phyloP scores from a whole-genome alignment of 2,329 filamentous ascomycete genomes.

The Fusarium drepaniforme region DNA sequence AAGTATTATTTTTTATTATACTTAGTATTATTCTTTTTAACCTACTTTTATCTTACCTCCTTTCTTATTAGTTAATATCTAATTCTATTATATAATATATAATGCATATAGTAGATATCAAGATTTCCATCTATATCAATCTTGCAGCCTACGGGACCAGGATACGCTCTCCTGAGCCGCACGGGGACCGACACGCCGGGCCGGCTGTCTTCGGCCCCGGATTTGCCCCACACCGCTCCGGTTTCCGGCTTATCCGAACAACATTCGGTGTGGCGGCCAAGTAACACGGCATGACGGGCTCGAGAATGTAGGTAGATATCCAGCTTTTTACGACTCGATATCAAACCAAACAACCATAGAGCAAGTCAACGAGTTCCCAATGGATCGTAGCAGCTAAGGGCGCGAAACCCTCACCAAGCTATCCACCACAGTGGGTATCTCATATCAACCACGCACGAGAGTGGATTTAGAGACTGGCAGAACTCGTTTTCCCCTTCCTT shows the following conservation, averaged over 20 bases:
- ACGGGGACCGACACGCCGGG: not conserved
- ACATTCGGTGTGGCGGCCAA: not conserved
- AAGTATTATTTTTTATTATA: no score
- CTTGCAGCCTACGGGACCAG: no score
- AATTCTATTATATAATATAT: no score
- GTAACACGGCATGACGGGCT: not conserved
- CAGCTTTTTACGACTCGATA: no score
- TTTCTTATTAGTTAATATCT: no score
- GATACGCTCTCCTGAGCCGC: not conserved
- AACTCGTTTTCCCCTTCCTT: not conserved
- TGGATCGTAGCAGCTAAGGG: not conserved
- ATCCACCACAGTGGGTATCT: not conserved
- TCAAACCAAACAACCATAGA: no score
- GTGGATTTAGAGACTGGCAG: not conserved
- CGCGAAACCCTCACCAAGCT: not conserved
- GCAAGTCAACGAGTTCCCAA: not conserved
- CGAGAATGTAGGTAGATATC: not conserved
- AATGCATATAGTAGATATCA: no score
- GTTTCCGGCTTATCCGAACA: not conserved
- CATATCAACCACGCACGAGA: not conserved
- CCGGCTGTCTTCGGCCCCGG: not conserved
- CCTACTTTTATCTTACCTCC: no score
- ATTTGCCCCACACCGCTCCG: not conserved
- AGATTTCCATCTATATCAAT: no score
- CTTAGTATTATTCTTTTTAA: no score